Conservation (phyloP, 805 yeast species). For the Zygotorulaspora florentina region DNA sequence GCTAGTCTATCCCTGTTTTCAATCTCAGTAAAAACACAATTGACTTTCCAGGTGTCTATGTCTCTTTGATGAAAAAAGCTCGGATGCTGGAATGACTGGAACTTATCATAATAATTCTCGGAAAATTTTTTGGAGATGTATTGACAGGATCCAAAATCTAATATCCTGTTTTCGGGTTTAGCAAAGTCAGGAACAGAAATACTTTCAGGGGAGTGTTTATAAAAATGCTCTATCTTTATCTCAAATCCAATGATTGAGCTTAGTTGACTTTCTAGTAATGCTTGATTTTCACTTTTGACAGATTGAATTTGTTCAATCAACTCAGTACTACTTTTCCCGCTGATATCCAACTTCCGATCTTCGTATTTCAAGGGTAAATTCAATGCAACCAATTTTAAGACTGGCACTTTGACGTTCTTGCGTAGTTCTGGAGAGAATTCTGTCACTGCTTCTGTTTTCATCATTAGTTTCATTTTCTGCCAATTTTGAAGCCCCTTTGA, state of each 20-base stretch:
- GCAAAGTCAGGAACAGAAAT: slow-evolving; percentile 23
- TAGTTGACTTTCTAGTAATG: slow-evolving; percentile 17
- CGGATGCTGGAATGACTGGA: slow-evolving; percentile 18
- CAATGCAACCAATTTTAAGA: slow-evolving; percentile 33
- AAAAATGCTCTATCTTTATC: slow-evolving; percentile 35
- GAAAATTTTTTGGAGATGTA: slow-evolving; percentile 41
- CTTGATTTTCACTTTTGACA: slow-evolving; percentile 16
- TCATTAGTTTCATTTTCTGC: slow-evolving; percentile 23
- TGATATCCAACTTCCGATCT: slow-evolving; percentile 15
- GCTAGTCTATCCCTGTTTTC: slow-evolving; percentile 13
- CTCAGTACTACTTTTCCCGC: slow-evolving; percentile 9
- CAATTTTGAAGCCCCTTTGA: slow-evolving; percentile 13
- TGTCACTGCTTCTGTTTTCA: slow-evolving; percentile 17
- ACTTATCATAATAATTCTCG: slow-evolving; percentile 17
- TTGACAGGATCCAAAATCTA: slow-evolving; percentile 43
- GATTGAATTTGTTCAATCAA: slow-evolving; percentile 15
- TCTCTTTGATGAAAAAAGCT: slow-evolving; percentile 28
- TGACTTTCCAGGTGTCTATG: slow-evolving; percentile 37
- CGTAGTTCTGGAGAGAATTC: slow-evolving; percentile 5
- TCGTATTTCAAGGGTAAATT: slow-evolving; percentile 33
- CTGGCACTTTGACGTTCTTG: slow-evolving; percentile 21
- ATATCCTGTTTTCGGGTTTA: slow-evolving; percentile 14
- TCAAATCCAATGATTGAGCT: slow-evolving; percentile 37
- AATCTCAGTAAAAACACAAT: slow-evolving; percentile 29
- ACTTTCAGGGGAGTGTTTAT: slow-evolving; percentile 31